Evolutionary conservation across 306 rosid species (phyloP).

Genomic region (Acacia acuminata): DNA sequence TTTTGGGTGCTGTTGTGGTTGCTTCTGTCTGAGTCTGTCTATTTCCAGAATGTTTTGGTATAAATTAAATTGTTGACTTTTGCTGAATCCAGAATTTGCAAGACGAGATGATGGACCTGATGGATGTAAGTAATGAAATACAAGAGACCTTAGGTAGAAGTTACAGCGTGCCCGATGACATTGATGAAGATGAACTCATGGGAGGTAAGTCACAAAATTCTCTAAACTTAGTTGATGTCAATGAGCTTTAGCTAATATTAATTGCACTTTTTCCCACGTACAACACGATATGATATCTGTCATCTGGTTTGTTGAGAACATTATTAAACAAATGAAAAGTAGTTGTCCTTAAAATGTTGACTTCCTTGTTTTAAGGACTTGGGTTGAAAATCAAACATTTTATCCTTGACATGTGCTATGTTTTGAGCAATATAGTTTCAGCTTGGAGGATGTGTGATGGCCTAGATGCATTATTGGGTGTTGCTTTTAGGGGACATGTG

Average conservation of each 20-base stretch:
- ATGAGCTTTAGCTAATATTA: neutral
- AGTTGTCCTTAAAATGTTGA: constrained; percentile 2
- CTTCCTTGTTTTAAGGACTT: constrained; percentile 1
- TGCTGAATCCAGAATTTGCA: constrained; percentile 71
- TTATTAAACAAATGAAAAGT: neutral
- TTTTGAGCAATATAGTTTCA: neutral
- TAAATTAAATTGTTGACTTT: constrained; percentile 19
- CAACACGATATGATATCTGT: neutral
- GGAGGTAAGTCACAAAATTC: constrained; percentile 67
- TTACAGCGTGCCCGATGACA: constrained; percentile 94
- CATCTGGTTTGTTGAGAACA: constrained; percentile 9
- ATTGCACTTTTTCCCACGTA: neutral
- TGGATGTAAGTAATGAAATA: constrained; percentile 94
- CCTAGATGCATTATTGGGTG: neutral
- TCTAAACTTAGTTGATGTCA: constrained; percentile 2
- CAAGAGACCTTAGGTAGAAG: constrained; percentile 97
- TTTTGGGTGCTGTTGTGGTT: too few species aligned
- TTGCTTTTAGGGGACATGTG: neutral
- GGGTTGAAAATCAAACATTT: neutral
- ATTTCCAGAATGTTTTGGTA: constrained; percentile 9
- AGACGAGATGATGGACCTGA: constrained; percentile 98
- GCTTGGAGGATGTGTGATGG: constrained; percentile 22
- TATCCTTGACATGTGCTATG: neutral
- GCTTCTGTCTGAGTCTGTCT: constrained; percentile 30
- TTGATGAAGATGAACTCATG: constrained; percentile 96